Percentiles rank a stretch among this genome's conserved stretches.
These are phyloP conservation scores for Leptomonas seymouri DNA, from an alignment of 208 protist species.

Conservation along the genomic window DNA sequence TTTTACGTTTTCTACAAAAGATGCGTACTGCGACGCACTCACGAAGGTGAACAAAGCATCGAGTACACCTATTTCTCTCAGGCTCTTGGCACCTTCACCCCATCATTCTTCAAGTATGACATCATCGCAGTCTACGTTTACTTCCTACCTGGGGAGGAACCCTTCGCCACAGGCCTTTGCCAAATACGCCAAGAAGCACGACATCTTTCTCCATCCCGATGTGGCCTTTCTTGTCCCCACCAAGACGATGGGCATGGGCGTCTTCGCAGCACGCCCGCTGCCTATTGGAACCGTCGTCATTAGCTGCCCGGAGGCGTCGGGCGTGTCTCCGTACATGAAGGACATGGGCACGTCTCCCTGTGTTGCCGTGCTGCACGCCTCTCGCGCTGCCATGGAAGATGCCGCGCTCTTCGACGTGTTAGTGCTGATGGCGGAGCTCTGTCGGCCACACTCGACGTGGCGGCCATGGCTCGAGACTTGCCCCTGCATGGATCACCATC, in stretches of 20 bases:
- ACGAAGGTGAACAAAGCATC: no score
- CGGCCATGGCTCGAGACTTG: constrained; percentile 76
- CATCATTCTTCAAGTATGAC: constrained; percentile 2
- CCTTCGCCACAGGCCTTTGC: constrained; percentile 59
- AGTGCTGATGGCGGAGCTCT: constrained; percentile 75
- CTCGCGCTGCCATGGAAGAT: constrained; percentile 18
- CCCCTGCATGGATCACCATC: constrained; percentile 73
- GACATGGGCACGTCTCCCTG: constrained; percentile 35
- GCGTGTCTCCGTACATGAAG: constrained; percentile 76
- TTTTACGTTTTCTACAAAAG: constrained; percentile 7
- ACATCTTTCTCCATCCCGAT: constrained; percentile 85
- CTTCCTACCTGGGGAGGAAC: constrained; percentile 53
- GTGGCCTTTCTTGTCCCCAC: constrained; percentile 86
- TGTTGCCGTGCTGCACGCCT: constrained; percentile 42
- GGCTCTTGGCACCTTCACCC: background rate
- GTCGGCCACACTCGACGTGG: constrained; percentile 50
- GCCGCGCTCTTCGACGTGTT: constrained; percentile 58
- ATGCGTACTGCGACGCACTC: background rate
- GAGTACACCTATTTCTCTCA: background rate
- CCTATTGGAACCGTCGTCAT: constrained; percentile 66
- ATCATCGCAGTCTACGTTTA: background rate
- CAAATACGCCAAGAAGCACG: constrained; percentile 72
- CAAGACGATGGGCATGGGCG: constrained; percentile 83
- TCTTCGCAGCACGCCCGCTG: constrained; percentile 66
- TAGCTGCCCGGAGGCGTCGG: constrained; percentile 62